These are phyloP conservation scores for Monosporascus cannonballus DNA, from an alignment of 2,329 filamentous ascomycete genomes.

Conservation along the genomic window DNA sequence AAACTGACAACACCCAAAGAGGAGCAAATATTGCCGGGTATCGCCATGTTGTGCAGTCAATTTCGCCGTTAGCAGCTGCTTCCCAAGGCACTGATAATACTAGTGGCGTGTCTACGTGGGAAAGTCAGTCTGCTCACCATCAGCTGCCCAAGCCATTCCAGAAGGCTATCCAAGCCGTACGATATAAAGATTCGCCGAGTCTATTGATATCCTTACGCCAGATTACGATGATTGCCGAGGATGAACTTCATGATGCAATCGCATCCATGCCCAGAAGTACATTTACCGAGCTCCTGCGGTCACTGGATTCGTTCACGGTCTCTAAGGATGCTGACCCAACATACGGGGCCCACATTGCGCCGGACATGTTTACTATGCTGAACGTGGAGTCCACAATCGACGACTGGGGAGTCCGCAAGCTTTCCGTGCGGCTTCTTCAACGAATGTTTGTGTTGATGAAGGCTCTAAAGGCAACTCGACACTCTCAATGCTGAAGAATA, in stretches of 20 bases:
- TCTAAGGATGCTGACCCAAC: slow-evolving; percentile 43
- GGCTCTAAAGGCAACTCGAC: slow-evolving; percentile 23
- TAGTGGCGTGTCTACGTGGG: too few species aligned
- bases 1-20: not conserved
- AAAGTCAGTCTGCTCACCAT: not conserved
- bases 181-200: slow-evolving; percentile 12
- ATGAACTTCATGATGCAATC: slow-evolving; percentile 25
- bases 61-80: too few species aligned
- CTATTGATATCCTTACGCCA: slow-evolving; percentile 12
- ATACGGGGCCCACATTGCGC: slow-evolving; percentile 31
- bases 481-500: slow-evolving; percentile 35
- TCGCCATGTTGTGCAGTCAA: too few species aligned
- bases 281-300: slow-evolving; percentile 58
- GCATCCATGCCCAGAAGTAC: slow-evolving; percentile 42
- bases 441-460: slow-evolving; percentile 29
- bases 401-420: slow-evolving; percentile 36
- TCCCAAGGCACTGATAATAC: too few species aligned
- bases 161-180: slow-evolving; percentile 15
- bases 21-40: too few species aligned
- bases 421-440: slow-evolving; percentile 32
- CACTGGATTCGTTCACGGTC: slow-evolving; percentile 52
- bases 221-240: slow-evolving; percentile 15
- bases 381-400: slow-evolving; percentile 33
- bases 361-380: slow-evolving; percentile 34
- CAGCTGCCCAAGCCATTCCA: slow-evolving; percentile 7